Evolutionary conservation across 139 green algal species (phyloP), one percentile per base, ranked within the genome.

Genomic region (Ostreobium quekettii): DNA sequence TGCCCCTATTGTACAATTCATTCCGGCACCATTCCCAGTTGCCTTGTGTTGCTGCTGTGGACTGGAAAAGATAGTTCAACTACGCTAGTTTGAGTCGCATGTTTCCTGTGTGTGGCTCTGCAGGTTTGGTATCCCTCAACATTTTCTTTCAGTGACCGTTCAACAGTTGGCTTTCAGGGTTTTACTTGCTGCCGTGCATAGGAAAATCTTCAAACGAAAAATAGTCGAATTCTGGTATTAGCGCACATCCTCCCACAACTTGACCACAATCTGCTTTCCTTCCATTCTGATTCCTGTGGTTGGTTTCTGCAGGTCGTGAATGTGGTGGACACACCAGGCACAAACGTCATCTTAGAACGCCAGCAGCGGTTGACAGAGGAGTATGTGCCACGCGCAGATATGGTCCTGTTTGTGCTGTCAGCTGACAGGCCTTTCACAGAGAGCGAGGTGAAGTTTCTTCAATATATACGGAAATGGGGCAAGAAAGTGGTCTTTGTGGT

Each of bases 321-420:
- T 71, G 85, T 98, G 38, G 94, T 99, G 57, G 94, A 99, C 82
- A 99, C 94, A 0, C 94, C 82, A 30, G 90, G 94, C 62, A 99
- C 92, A 4, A 99, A 99, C 72, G 94, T 98, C 4, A 93, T 98
- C 36, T 72, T 99, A 60, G 87, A 96, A 39, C 83, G 94, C 22
- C 94, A 99, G 81, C 90, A 98, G 85, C 82, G 89, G n/a, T 82
- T 98, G 60, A 97, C 93, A 4, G 94, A 99, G 87, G 93, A 99
- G 82, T 99, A 92, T 57, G 89, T 99, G 38, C 94, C 94, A 0
- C 83, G 90, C 22, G 87, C 94, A 0, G 94, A 99, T 75, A 83
- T 99, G 74, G 90, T 99, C 66, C 83, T 99, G 31, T 99, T 99
- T 76, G 86, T 96, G 15, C 78, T 99, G 71, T 82, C 66, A 7